phyloP scores from a whole-genome alignment of 2,329 filamentous ascomycete species.

The Xylariaceae sp. region DNA sequence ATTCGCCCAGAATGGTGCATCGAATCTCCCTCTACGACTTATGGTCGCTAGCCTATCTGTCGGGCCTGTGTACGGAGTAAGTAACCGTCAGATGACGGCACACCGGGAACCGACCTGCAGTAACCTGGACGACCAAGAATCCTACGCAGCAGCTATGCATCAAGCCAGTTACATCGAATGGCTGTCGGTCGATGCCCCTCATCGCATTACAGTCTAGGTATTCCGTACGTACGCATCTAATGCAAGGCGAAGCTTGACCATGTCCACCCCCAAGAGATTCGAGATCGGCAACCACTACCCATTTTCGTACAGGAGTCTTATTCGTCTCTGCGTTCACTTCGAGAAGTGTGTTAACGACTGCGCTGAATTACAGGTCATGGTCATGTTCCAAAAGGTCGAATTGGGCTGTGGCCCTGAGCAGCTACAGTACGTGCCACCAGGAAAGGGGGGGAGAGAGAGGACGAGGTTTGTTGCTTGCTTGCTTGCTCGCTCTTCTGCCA shows the following conservation, averaged over 20 bases:
- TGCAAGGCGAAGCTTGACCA: conserved; percentile 2
- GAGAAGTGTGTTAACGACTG: not conserved
- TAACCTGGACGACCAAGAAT: conserved; percentile 17
- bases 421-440: not conserved
- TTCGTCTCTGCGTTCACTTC: not conserved
- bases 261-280: not conserved
- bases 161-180: not conserved
- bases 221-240: not conserved
- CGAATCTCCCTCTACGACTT: conserved; percentile 24
- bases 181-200: not conserved
- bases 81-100: conserved; percentile 27
- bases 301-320: no score
- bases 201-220: not conserved
- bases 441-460: not conserved
- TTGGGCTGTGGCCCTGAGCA: not conserved
- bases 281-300: no score
- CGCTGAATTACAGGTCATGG: not conserved
- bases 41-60: conserved; percentile 23
- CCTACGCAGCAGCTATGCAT: conserved; percentile 1
- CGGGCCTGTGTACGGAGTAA: conserved; percentile 23
- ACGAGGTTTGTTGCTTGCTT: not conserved
- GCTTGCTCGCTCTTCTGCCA: conserved; percentile 1
- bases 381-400: not conserved
- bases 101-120: conserved; percentile 9
- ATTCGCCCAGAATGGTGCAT: conserved; percentile 5